Percentiles rank a stretch among this genome's conserved stretches.
Evolutionary conservation across 1,139 yeast species (phyloP).

Genomic region (Saccharomyces pastorianus): DNA sequence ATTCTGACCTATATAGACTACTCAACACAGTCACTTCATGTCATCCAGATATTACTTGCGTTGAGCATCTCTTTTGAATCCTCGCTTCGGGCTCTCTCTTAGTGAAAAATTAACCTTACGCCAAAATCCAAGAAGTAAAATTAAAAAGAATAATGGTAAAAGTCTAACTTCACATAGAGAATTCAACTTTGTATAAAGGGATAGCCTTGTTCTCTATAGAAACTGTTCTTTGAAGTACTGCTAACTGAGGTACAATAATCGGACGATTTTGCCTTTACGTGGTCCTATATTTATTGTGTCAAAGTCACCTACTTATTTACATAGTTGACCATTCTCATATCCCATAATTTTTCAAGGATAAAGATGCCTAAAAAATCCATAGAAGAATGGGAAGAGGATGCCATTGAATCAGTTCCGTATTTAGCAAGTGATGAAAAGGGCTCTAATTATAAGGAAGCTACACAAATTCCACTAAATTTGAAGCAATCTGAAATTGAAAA

Average conservation of each 20-base stretch:
- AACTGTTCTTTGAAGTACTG: neutral
- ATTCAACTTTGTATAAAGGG: neutral
- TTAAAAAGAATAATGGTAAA: neutral
- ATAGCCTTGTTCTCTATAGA: neutral
- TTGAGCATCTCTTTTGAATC: neutral
- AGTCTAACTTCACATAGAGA: neutral
- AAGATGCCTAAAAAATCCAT: conserved; percentile 26
- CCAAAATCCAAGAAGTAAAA: neutral
- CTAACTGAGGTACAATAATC: neutral
- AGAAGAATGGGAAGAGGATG: conserved; percentile 41
- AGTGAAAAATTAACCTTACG: neutral
- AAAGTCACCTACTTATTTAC: neutral
- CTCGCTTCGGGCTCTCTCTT: neutral
- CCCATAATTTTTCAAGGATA: neutral
- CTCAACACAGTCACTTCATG: neutral
- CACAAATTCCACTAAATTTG: conserved; percentile 9
- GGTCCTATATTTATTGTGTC: neutral
- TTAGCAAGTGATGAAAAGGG: conserved; percentile 62
- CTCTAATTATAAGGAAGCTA: conserved; percentile 28
- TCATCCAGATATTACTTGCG: neutral
- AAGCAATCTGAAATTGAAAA: conserved; percentile 8
- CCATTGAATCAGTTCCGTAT: conserved; percentile 50
- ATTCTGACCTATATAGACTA: neutral
- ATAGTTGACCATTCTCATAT: neutral
- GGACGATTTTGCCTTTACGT: neutral